Percentiles rank a stretch among this genome's conserved stretches.
Evolutionary conservation across 768 basidiomycete genomes (phyloP).

Genomic region (Sporobolomyces roseus): DNA sequence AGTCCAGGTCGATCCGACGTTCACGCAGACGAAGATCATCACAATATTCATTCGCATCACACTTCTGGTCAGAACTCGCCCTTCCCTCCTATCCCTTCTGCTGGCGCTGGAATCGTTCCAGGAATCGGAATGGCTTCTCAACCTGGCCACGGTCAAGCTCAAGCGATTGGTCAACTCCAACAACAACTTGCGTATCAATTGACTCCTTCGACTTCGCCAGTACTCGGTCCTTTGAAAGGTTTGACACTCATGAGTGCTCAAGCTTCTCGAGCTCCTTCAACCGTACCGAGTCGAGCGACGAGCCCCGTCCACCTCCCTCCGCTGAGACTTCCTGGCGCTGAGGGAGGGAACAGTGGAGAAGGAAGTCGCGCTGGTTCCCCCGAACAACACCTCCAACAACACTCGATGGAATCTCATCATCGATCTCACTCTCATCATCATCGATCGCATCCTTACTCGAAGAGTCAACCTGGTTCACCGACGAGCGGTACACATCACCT

Average conservation of each 20-base stretch:
- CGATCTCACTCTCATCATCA: conserved; percentile 10
- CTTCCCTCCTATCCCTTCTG: conserved; percentile 20
- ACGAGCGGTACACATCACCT: not conserved
- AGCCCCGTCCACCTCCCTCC: conserved; percentile 38
- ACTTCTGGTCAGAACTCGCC: conserved; percentile 8
- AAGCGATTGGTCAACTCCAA: conserved; percentile 35
- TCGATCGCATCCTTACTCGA: conserved; percentile 33
- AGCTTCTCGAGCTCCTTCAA: conserved; percentile 19
- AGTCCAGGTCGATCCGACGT: conserved; percentile 10
- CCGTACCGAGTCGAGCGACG: conserved; percentile 17
- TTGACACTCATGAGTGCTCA: conserved; percentile 32
- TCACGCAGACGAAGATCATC: not conserved
- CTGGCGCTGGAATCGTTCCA: conserved; percentile 17
- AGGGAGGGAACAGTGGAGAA: conserved; percentile 1
- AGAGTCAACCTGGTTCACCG: conserved; percentile 30
- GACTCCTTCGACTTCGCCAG: conserved; percentile 33
- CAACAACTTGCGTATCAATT: conserved; percentile 32
- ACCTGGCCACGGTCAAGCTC: conserved; percentile 32
- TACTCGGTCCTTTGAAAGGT: conserved; percentile 38
- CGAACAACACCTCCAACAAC: conserved; percentile 1
- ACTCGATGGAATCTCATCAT: conserved; percentile 13
- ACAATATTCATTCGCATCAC: not conserved
- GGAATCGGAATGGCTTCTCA: conserved; percentile 38
- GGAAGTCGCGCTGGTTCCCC: conserved; percentile 12
- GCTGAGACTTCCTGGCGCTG: conserved; percentile 12